Evolutionary conservation across 176 grass and related monocot genomes (phyloP), one percentile per base, ranked within the genome.

Genomic region (Aegilops longissima): DNA sequence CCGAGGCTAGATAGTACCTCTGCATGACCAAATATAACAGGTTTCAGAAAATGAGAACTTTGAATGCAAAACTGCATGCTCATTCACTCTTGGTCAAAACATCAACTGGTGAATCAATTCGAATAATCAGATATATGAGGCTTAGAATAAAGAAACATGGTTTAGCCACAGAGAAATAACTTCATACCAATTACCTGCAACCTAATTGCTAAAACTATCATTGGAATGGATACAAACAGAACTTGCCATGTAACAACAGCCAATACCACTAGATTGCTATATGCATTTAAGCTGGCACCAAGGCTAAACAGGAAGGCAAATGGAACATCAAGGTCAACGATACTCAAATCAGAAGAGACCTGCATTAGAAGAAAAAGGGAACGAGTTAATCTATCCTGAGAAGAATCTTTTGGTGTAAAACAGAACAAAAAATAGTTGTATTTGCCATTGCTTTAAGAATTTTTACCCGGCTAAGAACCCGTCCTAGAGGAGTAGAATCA

Each of bases 401-500:
- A 74, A 47, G 63, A 49, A 7, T 45, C 31, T 44, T 44, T 7
- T 8, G 61, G 44, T 36, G 71, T 59, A 66, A 75, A 86, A 80
- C 44, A 31, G 3, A 83, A 59, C 10, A 61, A 6, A 61, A 21
- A 1, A 58, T 47, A 61, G 11, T 86, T 44, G 40, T 44, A 44
- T 47, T 52, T 64, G 30, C 29, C 25, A 33, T 70, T 23, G 59
- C 40, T 58, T 80, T 74, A 47, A 77, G 80, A 51, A 86, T n/a
- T 88, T 87, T 98, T 89, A 98, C 96, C 83, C 92, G 79, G 74
- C 96, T 94, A 80, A 98, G 85, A 84, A 96, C 83, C 59, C 96
- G 91, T 94, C 96, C 96, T 2, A 98, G 34, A 90, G 96, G 96
- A 27, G 93, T 98, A 67, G 92, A 93, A 83, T 98, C 93, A 77